Evolutionary conservation across 306 rosid species (phyloP).

Genomic region (Quercus agrifolia): DNA sequence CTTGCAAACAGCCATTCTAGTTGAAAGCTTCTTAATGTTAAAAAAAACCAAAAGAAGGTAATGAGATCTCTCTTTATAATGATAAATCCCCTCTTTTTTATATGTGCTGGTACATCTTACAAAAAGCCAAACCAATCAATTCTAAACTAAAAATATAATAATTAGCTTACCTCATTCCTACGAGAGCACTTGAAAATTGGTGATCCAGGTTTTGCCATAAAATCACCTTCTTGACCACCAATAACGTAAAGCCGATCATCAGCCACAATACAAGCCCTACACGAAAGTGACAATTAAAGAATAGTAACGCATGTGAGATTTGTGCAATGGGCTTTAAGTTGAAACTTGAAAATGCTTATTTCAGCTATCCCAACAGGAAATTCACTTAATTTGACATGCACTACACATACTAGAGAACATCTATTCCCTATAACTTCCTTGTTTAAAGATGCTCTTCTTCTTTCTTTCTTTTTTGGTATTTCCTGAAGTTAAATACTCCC

Average conservation of each 20-base stretch:
- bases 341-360: slow-evolving; percentile 12
- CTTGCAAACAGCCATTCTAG: not conserved
- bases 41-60: not conserved
- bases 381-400: slow-evolving; percentile 1
- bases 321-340: slow-evolving; percentile 16
- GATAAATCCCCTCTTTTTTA: not conserved
- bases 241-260: slow-evolving; percentile 76
- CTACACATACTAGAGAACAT: not conserved
- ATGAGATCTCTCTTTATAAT: not conserved
- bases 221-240: slow-evolving; percentile 99
- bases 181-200: slow-evolving; percentile 96
- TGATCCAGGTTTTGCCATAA: slow-evolving; percentile 96
- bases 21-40: not conserved
- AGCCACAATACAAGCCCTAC: slow-evolving; percentile 75
- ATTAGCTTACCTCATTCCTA: slow-evolving; percentile 60
- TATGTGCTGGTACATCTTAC: not conserved
- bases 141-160: not conserved
- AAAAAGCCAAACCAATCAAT: slow-evolving; percentile 5
- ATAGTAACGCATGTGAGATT: slow-evolving; percentile 6
- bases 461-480: not conserved
- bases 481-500: not conserved
- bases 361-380: not conserved
- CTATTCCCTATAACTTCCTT: not conserved
- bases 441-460: not conserved
- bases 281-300: slow-evolving; percentile 13